Conservation (phyloP, 768 basidiomycete species). For the Inosperma sp. region DNA sequence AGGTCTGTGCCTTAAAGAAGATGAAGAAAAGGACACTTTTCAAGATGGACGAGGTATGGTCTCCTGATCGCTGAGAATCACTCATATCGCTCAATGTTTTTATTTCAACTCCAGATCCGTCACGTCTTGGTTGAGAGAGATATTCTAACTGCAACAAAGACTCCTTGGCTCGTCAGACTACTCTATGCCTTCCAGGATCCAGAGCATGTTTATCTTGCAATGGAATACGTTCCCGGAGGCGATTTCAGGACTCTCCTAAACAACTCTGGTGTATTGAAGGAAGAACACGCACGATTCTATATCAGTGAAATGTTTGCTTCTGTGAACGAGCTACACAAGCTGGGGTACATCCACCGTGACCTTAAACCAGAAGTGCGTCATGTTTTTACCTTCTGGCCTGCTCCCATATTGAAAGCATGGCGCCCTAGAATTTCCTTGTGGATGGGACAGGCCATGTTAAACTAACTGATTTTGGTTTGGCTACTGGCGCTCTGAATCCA, state of each 20-base stretch:
- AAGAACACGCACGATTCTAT: constrained; percentile 95
- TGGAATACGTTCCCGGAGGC: constrained; percentile 99
- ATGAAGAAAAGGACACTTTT: constrained; percentile 92
- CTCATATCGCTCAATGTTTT: neutral
- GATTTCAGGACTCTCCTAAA: constrained; percentile 97
- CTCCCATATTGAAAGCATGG: neutral
- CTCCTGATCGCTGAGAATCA: neutral
- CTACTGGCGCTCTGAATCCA: constrained; percentile 94
- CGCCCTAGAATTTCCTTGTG: constrained; percentile 87
- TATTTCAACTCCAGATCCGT: constrained; percentile 80
- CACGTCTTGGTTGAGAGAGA: constrained; percentile 98
- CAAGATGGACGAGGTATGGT: constrained; percentile 94
- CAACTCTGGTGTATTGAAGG: constrained; percentile 96
- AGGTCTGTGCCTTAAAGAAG: constrained; percentile 96
- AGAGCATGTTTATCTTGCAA: constrained; percentile 88
- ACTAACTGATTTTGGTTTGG: constrained; percentile 94
- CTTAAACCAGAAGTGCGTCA: constrained; percentile 86
- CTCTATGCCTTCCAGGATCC: constrained; percentile 97
- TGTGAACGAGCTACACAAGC: constrained; percentile 91
- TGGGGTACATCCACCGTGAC: constrained; percentile 98
- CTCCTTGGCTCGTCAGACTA: constrained; percentile 92
- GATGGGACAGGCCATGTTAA: constrained; percentile 97
- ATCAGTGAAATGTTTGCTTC: constrained; percentile 97
- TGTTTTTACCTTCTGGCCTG: neutral
- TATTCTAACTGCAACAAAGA: constrained; percentile 95